A percentile compares a stretch with the other conserved stretches of the same genome.
phyloP scores from a whole-genome alignment of 2,329 filamentous ascomycete genomes.

The Exophiala lecanii-corni region DNA sequence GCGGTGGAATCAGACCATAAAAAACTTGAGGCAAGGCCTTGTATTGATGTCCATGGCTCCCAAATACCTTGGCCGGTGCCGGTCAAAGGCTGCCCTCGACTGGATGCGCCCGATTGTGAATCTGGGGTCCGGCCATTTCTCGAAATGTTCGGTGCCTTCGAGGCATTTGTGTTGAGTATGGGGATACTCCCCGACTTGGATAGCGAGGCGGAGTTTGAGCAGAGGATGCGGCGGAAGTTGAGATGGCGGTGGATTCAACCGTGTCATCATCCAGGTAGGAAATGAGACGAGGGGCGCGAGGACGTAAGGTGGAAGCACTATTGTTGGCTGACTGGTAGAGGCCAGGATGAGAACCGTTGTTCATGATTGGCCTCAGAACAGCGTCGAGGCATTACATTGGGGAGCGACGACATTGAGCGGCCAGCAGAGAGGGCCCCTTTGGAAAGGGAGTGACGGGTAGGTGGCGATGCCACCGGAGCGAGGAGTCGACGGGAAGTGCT shows the following conservation, averaged over 20 bases:
- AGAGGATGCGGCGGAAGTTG: conserved; percentile 30
- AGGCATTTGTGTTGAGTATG: conserved; percentile 30
- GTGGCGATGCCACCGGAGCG: too few relatives aligned
- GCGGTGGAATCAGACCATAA: conserved; percentile 38
- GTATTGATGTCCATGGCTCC: conserved; percentile 47
- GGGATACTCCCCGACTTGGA: conserved; percentile 39
- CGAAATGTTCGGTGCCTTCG: conserved; percentile 15
- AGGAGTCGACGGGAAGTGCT: too few relatives aligned
- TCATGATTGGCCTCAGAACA: conserved; percentile 25
- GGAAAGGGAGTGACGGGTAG: too few relatives aligned
- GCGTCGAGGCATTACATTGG: conserved; percentile 19
- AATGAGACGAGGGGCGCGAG: conserved; percentile 41
- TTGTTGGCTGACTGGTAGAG: conserved; percentile 22
- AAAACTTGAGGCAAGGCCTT: conserved; percentile 45
- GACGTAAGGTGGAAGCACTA: conserved; percentile 37
- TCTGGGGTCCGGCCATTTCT: conserved; percentile 7
- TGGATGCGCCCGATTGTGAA: too few relatives aligned
- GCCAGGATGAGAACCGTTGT: conserved; percentile 21
- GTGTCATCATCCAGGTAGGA: conserved; percentile 38
- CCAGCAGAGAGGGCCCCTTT: not conserved
- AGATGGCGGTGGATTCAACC: conserved; percentile 15
- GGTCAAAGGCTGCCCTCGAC: too few relatives aligned
- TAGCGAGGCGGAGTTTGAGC: conserved; percentile 29
- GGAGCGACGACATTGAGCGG: conserved; percentile 18
- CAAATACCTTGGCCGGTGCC: conserved; percentile 31